Evolutionary conservation across 192 early-diverging fungal genomes (phyloP).

Genomic region (Coemansia sp.): DNA sequence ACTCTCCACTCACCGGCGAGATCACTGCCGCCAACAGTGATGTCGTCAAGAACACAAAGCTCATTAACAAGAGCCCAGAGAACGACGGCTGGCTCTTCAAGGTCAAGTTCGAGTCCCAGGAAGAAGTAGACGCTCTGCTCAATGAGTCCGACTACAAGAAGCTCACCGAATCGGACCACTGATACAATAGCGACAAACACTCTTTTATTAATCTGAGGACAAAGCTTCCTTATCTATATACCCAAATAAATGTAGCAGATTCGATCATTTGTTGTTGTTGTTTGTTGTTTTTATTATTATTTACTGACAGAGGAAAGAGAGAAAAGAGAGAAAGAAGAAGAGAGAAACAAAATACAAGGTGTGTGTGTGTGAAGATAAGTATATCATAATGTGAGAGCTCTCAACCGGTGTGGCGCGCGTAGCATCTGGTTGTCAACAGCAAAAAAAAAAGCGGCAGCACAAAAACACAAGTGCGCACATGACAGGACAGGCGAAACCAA

Average conservation of each 20-base stretch:
- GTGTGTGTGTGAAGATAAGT: background rate
- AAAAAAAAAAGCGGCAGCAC: background rate
- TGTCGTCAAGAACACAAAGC: conserved; percentile 66
- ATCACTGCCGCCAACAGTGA: conserved; percentile 75
- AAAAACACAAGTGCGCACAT: background rate
- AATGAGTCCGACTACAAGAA: conserved; percentile 68
- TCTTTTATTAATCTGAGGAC: background rate
- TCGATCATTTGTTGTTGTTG: background rate
- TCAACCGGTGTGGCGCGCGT: background rate
- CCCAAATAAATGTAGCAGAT: background rate
- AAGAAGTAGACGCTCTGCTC: conserved; percentile 72
- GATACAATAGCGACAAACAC: background rate
- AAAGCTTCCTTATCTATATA: background rate
- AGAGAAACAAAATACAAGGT: background rate
- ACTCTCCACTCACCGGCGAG: conserved; percentile 80
- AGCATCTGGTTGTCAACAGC: background rate
- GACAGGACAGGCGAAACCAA: background rate
- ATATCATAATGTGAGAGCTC: background rate
- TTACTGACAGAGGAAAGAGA: background rate
- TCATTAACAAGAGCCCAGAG: conserved; percentile 79
- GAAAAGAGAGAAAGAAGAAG: background rate
- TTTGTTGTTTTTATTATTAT: background rate
- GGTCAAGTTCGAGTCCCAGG: conserved; percentile 72
- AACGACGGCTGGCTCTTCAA: conserved; percentile 89
- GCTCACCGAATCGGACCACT: conserved; percentile 52